Evolutionary conservation across 139 green algal genomes (phyloP).

Genomic region (Diplosphaera chodatii): DNA sequence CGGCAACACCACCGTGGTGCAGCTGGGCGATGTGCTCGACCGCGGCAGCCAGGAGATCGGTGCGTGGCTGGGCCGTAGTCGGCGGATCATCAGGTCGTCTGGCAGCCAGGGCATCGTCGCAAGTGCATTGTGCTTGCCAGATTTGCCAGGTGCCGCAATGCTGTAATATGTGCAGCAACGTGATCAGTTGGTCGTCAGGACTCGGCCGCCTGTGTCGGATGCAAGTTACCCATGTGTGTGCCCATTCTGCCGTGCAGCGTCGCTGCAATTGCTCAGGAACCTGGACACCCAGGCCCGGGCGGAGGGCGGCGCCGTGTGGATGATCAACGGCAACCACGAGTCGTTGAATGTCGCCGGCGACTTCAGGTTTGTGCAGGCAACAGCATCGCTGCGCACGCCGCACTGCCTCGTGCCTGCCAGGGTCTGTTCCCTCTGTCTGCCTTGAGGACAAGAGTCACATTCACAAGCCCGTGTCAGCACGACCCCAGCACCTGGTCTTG

Average conservation of each 20-base stretch:
- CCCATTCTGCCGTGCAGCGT: conserved; percentile 53
- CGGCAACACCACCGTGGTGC: conserved; percentile 77
- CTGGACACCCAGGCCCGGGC: conserved; percentile 68
- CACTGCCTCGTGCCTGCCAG: no score
- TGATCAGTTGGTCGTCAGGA: no score
- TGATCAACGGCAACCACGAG: conserved; percentile 94
- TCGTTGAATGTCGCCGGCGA: conserved; percentile 82
- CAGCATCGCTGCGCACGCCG: no score
- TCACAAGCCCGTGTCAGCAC: not conserved
- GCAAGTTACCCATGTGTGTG: not conserved
- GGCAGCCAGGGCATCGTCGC: not conserved
- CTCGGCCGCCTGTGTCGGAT: no score
- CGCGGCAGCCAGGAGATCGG: conserved; percentile 83
- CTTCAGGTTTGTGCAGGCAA: conserved; percentile 63
- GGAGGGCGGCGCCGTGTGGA: conserved; percentile 77
- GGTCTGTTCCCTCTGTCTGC: no score
- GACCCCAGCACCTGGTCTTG: no score
- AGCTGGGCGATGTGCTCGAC: conserved; percentile 89
- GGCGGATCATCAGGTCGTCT: no score
- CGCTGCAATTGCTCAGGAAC: conserved; percentile 71
- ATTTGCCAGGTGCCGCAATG: no score
- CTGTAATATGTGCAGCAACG: no score
- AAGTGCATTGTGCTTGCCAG: no score
- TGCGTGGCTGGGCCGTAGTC: no score
- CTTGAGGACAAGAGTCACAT: no score